phyloP scores from a whole-genome alignment of 805 yeast species.

The Scheffersomyces ergatensis region DNA sequence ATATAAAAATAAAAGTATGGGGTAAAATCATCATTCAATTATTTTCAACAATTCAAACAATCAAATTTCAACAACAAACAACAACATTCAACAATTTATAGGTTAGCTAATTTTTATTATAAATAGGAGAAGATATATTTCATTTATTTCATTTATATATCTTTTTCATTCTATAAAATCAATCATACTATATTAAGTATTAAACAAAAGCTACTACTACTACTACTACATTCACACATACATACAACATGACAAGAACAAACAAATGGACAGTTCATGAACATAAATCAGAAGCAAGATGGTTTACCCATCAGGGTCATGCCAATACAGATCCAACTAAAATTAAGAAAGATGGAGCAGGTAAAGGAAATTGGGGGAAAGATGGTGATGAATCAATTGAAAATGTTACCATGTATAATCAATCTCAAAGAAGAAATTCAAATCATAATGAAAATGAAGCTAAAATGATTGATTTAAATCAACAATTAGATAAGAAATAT shows the following conservation, averaged over 20 bases:
- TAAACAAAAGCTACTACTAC: no score
- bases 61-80: no score
- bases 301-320: constrained; percentile 77
- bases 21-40: no score
- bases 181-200: no score
- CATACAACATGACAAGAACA: constrained; percentile 61
- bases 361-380: constrained; percentile 85
- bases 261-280: constrained; percentile 74
- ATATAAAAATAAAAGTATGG: no score
- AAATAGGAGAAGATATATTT: no score
- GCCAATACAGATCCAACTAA: constrained; percentile 68
- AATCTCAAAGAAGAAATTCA: constrained; percentile 35
- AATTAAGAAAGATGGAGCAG: constrained; percentile 81
- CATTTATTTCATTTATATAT: no score
- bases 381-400: constrained; percentile 65
- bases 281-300: constrained; percentile 57
- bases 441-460: constrained; percentile 36
- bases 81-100: no score
- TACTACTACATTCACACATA: no score
- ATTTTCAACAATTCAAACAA: no score
- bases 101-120: no score
- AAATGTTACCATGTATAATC: constrained; percentile 4
- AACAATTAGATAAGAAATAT: not conserved
- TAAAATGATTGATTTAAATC: constrained; percentile 19
- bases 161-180: no score